These are phyloP conservation scores for Trypanosoma theileri DNA, from an alignment of 208 protist genomes.

Conservation along the genomic window DNA sequence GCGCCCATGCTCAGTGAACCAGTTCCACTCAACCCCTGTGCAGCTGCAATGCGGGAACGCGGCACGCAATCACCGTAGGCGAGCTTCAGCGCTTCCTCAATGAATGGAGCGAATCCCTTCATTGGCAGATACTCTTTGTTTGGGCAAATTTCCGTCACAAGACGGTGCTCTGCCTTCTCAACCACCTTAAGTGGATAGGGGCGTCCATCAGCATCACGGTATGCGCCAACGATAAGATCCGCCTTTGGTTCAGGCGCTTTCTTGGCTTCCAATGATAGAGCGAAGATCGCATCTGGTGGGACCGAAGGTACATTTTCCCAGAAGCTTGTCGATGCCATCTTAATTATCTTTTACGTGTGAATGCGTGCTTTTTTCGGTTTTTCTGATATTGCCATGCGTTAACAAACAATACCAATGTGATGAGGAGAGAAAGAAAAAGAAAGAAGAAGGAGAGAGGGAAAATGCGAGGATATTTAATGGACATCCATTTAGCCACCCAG, in stretches of 20 bases:
- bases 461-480: no score
- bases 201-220: conserved; percentile 93
- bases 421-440: no score
- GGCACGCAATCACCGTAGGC: conserved; percentile 85
- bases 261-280: conserved; percentile 38
- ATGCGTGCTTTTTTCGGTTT: no score
- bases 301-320: conserved; percentile 28
- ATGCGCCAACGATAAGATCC: conserved; percentile 97
- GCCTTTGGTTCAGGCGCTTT: conserved; percentile 86
- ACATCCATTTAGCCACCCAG: no score
- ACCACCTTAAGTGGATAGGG: conserved; percentile 94
- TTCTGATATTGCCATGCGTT: no score
- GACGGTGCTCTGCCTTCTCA: conserved; percentile 76
- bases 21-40: conserved; percentile 90
- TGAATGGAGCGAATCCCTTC: conserved; percentile 85
- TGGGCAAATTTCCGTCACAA: conserved; percentile 64
- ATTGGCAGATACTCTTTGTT: conserved; percentile 98
- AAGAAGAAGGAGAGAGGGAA: no score
- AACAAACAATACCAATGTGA: no score
- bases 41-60: conserved; percentile 60
- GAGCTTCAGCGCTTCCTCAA: conserved; percentile 71
- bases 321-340: conserved; percentile 1
- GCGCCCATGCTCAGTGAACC: conserved; percentile 80
- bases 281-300: conserved; percentile 61
- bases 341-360: no score